Conservation (phyloP, 2,329 filamentous ascomycete genomes). For the Phaeomoniella chlamydospora region DNA sequence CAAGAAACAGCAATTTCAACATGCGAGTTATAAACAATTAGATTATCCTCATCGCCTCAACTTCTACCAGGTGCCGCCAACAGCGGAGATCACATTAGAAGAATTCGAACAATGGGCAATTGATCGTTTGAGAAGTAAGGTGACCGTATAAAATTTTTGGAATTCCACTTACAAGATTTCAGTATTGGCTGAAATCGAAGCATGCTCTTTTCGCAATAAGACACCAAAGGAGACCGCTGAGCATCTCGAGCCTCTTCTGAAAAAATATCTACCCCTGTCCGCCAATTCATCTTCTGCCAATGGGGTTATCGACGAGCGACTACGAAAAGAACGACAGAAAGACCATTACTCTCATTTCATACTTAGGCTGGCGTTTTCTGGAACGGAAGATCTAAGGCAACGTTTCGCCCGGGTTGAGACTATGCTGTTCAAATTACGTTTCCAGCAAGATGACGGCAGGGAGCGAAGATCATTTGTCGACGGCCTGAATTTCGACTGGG, state of each 20-base stretch:
- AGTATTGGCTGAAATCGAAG: constrained; percentile 49
- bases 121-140: constrained; percentile 63
- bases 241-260: constrained; percentile 74
- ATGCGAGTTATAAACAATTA: constrained; percentile 59
- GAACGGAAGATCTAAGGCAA: constrained; percentile 76
- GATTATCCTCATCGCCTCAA: constrained; percentile 79
- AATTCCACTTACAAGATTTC: not conserved
- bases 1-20: constrained; percentile 76
- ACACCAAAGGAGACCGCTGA: constrained; percentile 63
- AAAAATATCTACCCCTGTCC: constrained; percentile 73
- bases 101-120: constrained; percentile 99
- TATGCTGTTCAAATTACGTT: constrained; percentile 72
- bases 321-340: constrained; percentile 67
- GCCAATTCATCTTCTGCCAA: constrained; percentile 52
- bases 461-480: constrained; percentile 68
- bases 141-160: not conserved
- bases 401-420: constrained; percentile 80
- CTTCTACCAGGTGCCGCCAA: constrained; percentile 79
- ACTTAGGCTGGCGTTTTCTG: constrained; percentile 77
- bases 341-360: constrained; percentile 99
- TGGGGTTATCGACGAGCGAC: constrained; percentile 30
- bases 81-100: constrained; percentile 86
- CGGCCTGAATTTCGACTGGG: constrained; percentile 68
- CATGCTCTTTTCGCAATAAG: constrained; percentile 89
- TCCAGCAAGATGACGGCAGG: constrained; percentile 57